Base-by-base conservation (phyloP, 306 rosid species). In the Crataegus laevigata region DNA sequence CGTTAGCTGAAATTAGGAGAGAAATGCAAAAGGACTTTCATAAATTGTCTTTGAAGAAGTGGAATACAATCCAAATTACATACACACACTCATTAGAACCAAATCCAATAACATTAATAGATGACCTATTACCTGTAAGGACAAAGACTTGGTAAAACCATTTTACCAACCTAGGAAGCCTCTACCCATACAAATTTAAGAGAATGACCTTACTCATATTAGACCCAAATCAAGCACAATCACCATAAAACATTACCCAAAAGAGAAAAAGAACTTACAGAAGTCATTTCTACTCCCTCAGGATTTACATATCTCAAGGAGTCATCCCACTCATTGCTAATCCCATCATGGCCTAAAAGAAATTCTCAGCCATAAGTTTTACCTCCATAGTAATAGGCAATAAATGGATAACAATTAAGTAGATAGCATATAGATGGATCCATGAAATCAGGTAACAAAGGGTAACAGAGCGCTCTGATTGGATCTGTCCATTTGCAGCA, bases 321-420 rank as follows among this genome's bases (percentile, higher is more conserved):
- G 2, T 91, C 98, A 9, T 93, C 93, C 97, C 96, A 89, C 29
- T 87, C 91, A 68, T 74, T 83, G n/a, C 84, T 91, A 64, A 86
- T 66, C 60, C 94, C 89, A 63, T 89, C 97, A 73, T 81, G 85
- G 43, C 89, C 98, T 91, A 67, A 66, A 47, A 80, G 76, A 12
- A 60, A 68, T 34, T 34, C 28, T 43, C 52, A 25, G 3, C 21
- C 68, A 45, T 22, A 21, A 65, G 80, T 29, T 77, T 78, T 57
- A 94, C 98, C 91, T 79, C 97, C 89, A 68, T 88, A 91, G 79
- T 84, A 89, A 82, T 85, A 91, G 47, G 91, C 91, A 21, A 90
- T 78, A 3, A 91, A 85, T 0, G 92, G 86, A 76, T 93, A 91
- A 43, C 88, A 90, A 70, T 85, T 91, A 5, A 91, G 97, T 24